Conservation (phyloP, 306 rosid genomes). For the Fragaria nilgerrensis region DNA sequence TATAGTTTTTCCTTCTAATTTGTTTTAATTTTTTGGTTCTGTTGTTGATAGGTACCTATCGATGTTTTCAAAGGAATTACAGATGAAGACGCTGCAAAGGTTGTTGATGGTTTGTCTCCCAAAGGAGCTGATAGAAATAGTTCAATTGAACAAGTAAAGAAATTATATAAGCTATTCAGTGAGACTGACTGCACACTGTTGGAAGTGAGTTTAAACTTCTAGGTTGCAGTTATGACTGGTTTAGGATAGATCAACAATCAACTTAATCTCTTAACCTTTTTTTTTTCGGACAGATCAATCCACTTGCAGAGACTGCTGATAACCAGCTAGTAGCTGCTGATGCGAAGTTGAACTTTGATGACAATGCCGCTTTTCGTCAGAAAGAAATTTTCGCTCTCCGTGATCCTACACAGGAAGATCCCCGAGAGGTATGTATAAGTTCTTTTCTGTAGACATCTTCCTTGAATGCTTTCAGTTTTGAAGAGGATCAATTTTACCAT, state of each 20-base stretch:
- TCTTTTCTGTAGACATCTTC: slow-evolving; percentile 2
- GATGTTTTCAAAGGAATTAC: slow-evolving; percentile 95
- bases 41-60: slow-evolving; percentile 65
- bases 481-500: slow-evolving; percentile 4
- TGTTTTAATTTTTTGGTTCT: not conserved
- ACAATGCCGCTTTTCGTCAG: slow-evolving; percentile 91
- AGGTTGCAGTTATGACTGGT: not conserved
- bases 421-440: slow-evolving; percentile 72
- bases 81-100: slow-evolving; percentile 90
- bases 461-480: not conserved
- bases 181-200: slow-evolving; percentile 86
- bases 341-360: slow-evolving; percentile 97
- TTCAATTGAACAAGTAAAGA: slow-evolving; percentile 96
- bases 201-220: slow-evolving; percentile 65
- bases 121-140: slow-evolving; percentile 66
- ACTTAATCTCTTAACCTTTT: slow-evolving; percentile 13
- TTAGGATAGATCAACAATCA: not conserved
- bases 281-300: slow-evolving; percentile 71
- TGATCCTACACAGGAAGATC: slow-evolving; percentile 97
- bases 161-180: slow-evolving; percentile 78
- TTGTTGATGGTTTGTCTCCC: slow-evolving; percentile 96
- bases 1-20: slow-evolving; percentile 26
- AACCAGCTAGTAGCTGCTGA: slow-evolving; percentile 97
- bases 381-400: slow-evolving; percentile 87
- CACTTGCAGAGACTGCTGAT: slow-evolving; percentile 94